Evolutionary conservation across 1,284 basidiomycete species (phyloP).

Genomic region (Ustilago trichophora): DNA sequence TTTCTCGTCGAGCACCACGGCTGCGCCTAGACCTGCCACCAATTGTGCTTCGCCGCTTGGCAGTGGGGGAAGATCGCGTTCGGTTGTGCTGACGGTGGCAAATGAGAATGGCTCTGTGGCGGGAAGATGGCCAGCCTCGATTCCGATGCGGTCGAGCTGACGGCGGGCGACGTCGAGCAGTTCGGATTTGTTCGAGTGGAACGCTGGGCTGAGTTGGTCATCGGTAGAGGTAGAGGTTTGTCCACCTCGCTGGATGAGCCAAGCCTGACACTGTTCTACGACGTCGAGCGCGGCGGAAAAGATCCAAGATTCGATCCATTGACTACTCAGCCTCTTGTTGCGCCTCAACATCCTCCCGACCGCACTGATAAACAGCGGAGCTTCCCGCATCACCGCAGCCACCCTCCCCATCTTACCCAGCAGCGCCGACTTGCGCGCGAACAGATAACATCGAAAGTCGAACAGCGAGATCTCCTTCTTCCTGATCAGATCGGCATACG

Average conservation of each 20-base stretch:
- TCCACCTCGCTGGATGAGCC: constrained; percentile 69
- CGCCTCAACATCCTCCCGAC: constrained; percentile 81
- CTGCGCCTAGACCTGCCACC: constrained; percentile 8
- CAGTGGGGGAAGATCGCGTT: constrained; percentile 39
- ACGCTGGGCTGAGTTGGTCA: constrained; percentile 47
- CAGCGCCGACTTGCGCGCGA: constrained; percentile 83
- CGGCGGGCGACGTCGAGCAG: constrained; percentile 79
- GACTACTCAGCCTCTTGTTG: constrained; percentile 70
- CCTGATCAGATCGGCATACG: constrained; percentile 88
- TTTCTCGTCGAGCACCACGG: constrained; percentile 9
- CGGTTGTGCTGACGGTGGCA: neutral
- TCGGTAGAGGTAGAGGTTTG: constrained; percentile 9
- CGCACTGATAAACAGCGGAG: constrained; percentile 78
- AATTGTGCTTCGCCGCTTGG: constrained; percentile 11
- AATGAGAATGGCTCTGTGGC: constrained; percentile 72
- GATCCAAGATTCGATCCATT: constrained; percentile 90
- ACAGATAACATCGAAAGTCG: constrained; percentile 90
- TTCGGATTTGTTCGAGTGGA: constrained; percentile 74
- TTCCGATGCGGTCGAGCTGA: constrained; percentile 83
- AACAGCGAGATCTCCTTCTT: constrained; percentile 90
- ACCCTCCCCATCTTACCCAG: constrained; percentile 78
- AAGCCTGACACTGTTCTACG: constrained; percentile 82
- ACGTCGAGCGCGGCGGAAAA: constrained; percentile 89
- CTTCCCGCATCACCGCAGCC: constrained; percentile 76
- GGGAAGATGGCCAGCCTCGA: constrained; percentile 78